These are phyloP conservation scores for Backusella luteola DNA, from an alignment of 192 early-diverging fungal genomes.

Conservation along the genomic window DNA sequence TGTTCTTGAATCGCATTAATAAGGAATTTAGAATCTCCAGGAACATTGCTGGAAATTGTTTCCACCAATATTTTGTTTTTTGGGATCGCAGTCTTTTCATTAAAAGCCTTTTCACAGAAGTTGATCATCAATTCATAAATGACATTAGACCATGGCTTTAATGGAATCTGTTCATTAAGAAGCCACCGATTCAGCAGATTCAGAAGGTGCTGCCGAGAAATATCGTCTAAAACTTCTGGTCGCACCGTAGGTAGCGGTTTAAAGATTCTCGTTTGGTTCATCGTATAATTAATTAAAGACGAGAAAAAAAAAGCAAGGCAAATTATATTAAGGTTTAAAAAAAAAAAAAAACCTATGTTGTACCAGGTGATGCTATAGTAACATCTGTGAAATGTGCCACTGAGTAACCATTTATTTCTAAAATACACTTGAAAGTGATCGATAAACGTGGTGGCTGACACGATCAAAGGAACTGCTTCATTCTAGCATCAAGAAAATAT, in stretches of 20 bases:
- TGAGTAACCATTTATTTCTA: neutral
- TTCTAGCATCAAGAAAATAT: neutral
- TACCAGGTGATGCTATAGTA: neutral
- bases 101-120: neutral
- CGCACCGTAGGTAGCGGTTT: neutral
- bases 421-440: neutral
- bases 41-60: neutral
- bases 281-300: neutral
- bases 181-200: neutral
- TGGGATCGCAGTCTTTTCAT: neutral
- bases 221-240: slow-evolving; percentile 2
- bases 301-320: neutral
- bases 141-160: slow-evolving; percentile 3
- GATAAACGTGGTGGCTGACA: neutral
- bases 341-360: neutral
- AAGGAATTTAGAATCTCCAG: slow-evolving; percentile 8
- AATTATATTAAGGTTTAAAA: neutral
- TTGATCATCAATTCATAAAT: neutral
- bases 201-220: neutral
- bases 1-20: neutral
- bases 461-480: neutral
- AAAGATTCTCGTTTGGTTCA: neutral
- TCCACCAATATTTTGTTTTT: neutral
- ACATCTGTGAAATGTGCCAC: neutral
- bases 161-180: neutral